Base-by-base conservation (phyloP, 2,329 filamentous ascomycete species). In the Trichoderma citrinoviride region DNA sequence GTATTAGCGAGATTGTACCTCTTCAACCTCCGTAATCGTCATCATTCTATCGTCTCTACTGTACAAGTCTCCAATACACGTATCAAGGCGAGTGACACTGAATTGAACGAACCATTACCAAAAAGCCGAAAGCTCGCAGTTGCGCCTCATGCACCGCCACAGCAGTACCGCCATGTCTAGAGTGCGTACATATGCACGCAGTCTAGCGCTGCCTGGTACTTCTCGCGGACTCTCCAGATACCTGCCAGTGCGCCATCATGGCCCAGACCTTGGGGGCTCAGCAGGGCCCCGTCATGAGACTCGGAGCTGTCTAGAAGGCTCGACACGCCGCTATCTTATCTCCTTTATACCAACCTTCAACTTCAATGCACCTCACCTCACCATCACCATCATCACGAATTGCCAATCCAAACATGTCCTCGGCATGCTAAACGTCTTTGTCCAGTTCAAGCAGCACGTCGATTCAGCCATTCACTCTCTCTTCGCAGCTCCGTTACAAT, bases 391-490 rank as follows among this genome's bases (percentile, higher is more conserved):
- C 53, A 41, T 23, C 27, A 23, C 54, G 19, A 10, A n/a, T n/a
- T 23, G 37, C 5, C 21, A 7, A 55, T n/a, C 7, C 7, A 49
- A 60, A 53, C n/a, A 65, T 65, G 55, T 33, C 54, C n/a, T 21
- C 43, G 47, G 47, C 33, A 72, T 71, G 73, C 56, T 57, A 61
- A 67, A 64, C 62, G 21, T 65, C 57, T 70, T 70, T 56, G 65
- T 67, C 3, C 67, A 60, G 19, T 64, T 69, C 65, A 69, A 64
- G 53, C 65, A 68, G 43, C 73, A 77, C 64, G 74, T 81, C 64
- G 77, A 81, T 68, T 68, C 69, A 49, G 76, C 74, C 33, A 62
- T 71, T 81, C 65, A 72, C 73, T 44, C 71, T 75, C 23, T 70
- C 68, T 56, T 62, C 73, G 15, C 50, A 65, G 50, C 62, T 65